These are phyloP conservation scores for Pulveroboletus sp. DNA, from an alignment of 768 basidiomycete genomes.

Conservation along the genomic window DNA sequence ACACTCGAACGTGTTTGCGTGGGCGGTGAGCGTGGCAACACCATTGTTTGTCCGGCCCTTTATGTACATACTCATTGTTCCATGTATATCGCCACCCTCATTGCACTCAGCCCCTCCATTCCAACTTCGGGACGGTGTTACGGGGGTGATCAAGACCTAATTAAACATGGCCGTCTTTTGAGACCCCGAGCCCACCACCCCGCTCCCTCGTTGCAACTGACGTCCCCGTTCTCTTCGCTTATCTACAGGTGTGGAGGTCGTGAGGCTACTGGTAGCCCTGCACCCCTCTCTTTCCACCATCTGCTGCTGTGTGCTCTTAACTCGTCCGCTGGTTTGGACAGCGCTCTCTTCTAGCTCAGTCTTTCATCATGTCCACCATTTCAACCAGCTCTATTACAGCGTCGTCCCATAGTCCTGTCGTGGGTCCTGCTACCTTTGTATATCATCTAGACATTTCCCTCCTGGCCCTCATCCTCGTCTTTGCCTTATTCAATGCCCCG, in stretches of 20 bases:
- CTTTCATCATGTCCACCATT: slow-evolving; percentile 13
- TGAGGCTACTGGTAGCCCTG: neutral
- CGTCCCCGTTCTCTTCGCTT: neutral
- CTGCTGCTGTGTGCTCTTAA: neutral
- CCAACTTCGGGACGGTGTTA: no score
- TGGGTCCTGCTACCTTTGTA: slow-evolving; percentile 19
- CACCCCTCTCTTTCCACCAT: neutral
- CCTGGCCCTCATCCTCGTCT: slow-evolving; percentile 35
- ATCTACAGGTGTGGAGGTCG: neutral
- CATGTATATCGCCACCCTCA: no score
- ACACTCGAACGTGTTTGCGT: no score
- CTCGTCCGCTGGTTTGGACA: slow-evolving; percentile 6
- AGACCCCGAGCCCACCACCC: neutral
- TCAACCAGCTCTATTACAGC: neutral
- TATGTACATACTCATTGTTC: no score
- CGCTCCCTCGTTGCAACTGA: neutral
- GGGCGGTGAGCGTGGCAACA: no score
- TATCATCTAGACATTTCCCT: slow-evolving; percentile 44
- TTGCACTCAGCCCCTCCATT: no score
- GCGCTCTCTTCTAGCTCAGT: slow-evolving; percentile 5
- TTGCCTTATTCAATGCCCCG: slow-evolving; percentile 43
- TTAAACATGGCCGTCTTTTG: neutral
- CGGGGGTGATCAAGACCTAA: no score
- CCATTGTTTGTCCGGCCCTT: no score
- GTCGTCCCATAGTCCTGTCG: neutral